Percentiles rank a stretch among this genome's conserved stretches.
phyloP scores from a whole-genome alignment of 2,329 filamentous ascomycete species.

The Hypomyces rosellus region DNA sequence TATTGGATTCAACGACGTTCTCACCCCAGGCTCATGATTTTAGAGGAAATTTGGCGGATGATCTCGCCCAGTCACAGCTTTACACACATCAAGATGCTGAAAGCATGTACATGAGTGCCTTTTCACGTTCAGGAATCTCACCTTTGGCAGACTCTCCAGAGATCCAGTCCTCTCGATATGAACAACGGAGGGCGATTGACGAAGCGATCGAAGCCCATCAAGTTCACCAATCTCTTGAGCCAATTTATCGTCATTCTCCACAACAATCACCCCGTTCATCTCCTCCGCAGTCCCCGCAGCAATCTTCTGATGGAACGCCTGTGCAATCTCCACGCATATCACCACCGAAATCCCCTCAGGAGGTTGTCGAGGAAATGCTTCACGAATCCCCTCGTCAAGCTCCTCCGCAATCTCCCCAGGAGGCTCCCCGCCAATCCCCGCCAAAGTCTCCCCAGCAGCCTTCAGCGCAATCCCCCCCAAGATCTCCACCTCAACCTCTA shows the following conservation, averaged over 20 bases:
- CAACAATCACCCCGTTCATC: not conserved
- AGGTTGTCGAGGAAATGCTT: too few relatives aligned
- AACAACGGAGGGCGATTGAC: not conserved
- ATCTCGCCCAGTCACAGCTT: conserved; percentile 58
- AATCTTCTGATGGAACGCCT: too few relatives aligned
- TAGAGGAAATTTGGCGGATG: conserved; percentile 28
- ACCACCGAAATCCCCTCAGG: too few relatives aligned
- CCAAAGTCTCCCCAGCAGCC: too few relatives aligned
- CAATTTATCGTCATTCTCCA: too few relatives aligned
- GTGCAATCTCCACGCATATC: too few relatives aligned
- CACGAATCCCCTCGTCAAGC: not conserved
- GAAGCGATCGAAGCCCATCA: not conserved
- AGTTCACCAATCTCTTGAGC: too few relatives aligned
- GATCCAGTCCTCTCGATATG: not conserved
- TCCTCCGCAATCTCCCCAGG: too few relatives aligned
- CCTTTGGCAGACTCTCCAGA: conserved; percentile 1
- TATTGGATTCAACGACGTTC: not conserved
- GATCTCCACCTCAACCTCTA: too few relatives aligned
- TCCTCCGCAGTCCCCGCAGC: conserved; percentile 1
- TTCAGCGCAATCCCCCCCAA: too few relatives aligned
- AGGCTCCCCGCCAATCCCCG: too few relatives aligned
- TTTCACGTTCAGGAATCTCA: conserved; percentile 42
- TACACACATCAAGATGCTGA: conserved; percentile 76
- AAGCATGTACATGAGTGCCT: conserved; percentile 80
- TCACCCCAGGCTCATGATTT: not conserved